Conservation (phyloP, 768 basidiomycete genomes). For the Hygrocybe coccinea region DNA sequence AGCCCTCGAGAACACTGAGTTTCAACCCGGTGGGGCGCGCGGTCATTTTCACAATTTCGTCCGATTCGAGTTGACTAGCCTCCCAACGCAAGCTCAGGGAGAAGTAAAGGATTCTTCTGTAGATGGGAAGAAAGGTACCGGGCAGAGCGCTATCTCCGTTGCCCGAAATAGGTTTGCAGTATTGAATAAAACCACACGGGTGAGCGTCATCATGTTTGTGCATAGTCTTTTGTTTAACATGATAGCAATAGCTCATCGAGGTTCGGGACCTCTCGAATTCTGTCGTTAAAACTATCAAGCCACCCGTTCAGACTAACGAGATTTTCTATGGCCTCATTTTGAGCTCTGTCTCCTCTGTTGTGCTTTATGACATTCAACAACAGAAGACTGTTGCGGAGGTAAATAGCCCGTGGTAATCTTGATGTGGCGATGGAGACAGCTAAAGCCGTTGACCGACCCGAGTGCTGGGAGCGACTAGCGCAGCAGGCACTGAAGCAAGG, state of each 20-base stretch:
- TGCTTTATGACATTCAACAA: no score
- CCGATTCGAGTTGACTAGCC: conserved; percentile 81
- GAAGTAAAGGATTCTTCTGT: conserved; percentile 89
- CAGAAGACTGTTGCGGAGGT: conserved; percentile 90
- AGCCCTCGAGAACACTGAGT: conserved; percentile 87
- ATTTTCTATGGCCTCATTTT: conserved; percentile 96
- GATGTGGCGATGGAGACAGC: conserved; percentile 96
- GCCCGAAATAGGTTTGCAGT: no score
- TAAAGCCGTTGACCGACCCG: conserved; percentile 76
- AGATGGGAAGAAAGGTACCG: conserved; percentile 87
- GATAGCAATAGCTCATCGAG: no score
- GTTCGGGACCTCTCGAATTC: no score
- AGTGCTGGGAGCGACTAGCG: conserved; percentile 90
- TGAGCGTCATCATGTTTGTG: no score
- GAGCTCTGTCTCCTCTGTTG: conserved; percentile 77
- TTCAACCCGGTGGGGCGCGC: conserved; percentile 97
- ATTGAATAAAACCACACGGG: no score
- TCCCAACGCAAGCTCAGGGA: conserved; percentile 69
- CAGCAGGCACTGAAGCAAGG: conserved; percentile 97
- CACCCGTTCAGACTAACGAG: conserved; percentile 92
- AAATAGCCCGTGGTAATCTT: conserved; percentile 91
- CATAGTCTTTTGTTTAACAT: no score
- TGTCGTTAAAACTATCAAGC: no score
- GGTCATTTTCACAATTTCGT: no score
- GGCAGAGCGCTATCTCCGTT: conserved; percentile 90